Evolutionary conservation across 2,329 filamentous ascomycete genomes (phyloP), one percentile per base, ranked within the genome.

Genomic region (Paraphaeosphaeria sporulosa): DNA sequence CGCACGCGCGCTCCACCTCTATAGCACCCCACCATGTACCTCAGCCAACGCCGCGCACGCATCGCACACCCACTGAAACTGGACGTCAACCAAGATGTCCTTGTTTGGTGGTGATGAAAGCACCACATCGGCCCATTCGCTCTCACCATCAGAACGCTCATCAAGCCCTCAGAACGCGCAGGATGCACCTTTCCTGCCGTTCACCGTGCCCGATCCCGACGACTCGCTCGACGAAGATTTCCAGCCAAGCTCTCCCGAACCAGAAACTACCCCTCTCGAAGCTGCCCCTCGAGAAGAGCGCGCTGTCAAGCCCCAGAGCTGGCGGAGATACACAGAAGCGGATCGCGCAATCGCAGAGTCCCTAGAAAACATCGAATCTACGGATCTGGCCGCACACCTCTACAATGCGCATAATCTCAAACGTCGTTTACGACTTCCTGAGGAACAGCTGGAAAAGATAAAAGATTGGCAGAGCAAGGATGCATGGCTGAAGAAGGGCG

Each of bases 321-420:
- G 93, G 92, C 81, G 81, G 56, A 70, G 77, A 10, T 79, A 87
- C 59, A 92, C 89, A 1, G 80, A 82, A 52, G 79, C 85, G 34
- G 91, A 93, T 60, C 84, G 89, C 15, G 82, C 84, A 8, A 83
- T 91, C 1, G 85, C 85, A 59, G 80, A 83, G 5, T 88, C 89
- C 8, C 80, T 96, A 57, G 85, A 89, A 59, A 83, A 86, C 48
- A 74, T 88, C 17, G 83, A 86, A 38, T 86, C 89, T 42, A 81
- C 85, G 55, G 89, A 97, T 72, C 80, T 97, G 12, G 83, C 87
- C 0, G 79, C 89, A 47, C 94, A 97, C 78, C 80, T 97, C 5
- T 96, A 92, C 79, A 92, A 95, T 76, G 84, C 90, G 0, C 90
- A 90, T 78, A 85, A 85, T 38, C 80, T 96, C 57, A 93, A 90